These are phyloP conservation scores for Globisporangium paddicum DNA, from an alignment of 352 stramenopile genomes.

Conservation along the genomic window DNA sequence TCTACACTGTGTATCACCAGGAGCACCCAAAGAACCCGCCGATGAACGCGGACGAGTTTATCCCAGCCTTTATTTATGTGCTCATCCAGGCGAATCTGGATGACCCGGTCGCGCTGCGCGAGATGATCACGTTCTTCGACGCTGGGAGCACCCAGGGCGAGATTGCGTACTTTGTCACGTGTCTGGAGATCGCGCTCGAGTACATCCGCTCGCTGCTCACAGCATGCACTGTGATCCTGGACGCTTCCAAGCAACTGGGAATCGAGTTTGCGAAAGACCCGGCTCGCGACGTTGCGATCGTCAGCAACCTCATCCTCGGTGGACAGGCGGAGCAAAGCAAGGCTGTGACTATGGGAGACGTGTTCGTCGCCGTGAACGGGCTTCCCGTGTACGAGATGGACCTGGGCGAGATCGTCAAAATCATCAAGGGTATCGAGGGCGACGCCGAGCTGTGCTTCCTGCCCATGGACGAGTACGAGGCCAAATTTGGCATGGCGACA, in stretches of 20 bases:
- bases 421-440: conserved; percentile 61
- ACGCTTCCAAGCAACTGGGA: conserved; percentile 58
- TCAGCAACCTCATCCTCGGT: conserved; percentile 41
- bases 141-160: conserved; percentile 61
- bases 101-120: conserved; percentile 68
- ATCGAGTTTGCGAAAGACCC: conserved; percentile 69
- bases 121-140: conserved; percentile 80
- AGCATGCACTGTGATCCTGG: conserved; percentile 75
- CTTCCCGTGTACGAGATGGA: conserved; percentile 80
- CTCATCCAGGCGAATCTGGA: conserved; percentile 69
- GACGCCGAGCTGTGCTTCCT: conserved; percentile 80
- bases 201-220: conserved; percentile 84
- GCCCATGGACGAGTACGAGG: conserved; percentile 66
- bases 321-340: conserved; percentile 67
- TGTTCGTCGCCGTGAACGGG: conserved; percentile 79
- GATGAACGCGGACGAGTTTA: conserved; percentile 86
- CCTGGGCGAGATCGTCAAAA: conserved; percentile 65
- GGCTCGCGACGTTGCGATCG: conserved; percentile 48
- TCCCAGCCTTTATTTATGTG: conserved; percentile 86
- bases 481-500: conserved; percentile 44
- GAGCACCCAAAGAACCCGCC: conserved; percentile 69
- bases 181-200: conserved; percentile 84
- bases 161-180: conserved; percentile 85
- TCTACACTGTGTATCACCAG: conserved; percentile 68
- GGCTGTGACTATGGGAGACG: conserved; percentile 53